Conservation (phyloP, 1,284 basidiomycete species). For the Ustilago lituana region DNA sequence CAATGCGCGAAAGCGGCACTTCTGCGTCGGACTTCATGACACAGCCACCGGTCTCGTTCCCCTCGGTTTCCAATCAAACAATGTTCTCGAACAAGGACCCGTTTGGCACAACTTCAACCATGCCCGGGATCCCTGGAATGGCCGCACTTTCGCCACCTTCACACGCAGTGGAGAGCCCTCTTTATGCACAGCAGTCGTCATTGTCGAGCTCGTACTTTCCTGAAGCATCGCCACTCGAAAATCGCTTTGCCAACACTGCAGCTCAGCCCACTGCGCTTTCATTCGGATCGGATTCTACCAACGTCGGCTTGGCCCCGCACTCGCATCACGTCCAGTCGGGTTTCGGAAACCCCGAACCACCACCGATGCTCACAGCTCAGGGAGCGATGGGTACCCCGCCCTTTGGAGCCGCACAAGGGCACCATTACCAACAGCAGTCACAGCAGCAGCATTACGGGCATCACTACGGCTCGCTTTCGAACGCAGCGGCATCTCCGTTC, state of each 20-base stretch:
- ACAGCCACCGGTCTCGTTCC: slow-evolving; percentile 35
- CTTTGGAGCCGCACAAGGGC: neutral
- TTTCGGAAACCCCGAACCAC: neutral
- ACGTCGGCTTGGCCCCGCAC: slow-evolving; percentile 1
- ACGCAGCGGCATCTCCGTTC: neutral
- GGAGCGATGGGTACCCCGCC: no score
- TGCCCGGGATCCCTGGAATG: slow-evolving; percentile 20
- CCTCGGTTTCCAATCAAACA: slow-evolving; percentile 5
- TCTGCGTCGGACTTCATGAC: slow-evolving; percentile 19
- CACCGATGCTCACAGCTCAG: neutral
- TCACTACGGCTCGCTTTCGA: slow-evolving; percentile 10
- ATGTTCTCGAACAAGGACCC: neutral
- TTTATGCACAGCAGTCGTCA: slow-evolving; percentile 46
- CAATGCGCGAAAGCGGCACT: slow-evolving; percentile 6
- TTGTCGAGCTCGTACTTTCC: slow-evolving; percentile 49
- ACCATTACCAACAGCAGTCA: slow-evolving; percentile 3
- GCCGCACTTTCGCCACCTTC: slow-evolving; percentile 10
- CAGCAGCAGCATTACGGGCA: slow-evolving; percentile 15
- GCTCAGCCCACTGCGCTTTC: neutral
- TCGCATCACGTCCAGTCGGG: slow-evolving; percentile 1
- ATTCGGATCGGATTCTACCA: neutral
- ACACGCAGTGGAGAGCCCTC: slow-evolving; percentile 28
- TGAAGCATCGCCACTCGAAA: slow-evolving; percentile 18
- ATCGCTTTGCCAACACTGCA: slow-evolving; percentile 1
- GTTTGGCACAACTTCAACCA: neutral